A percentile compares a stretch with the other conserved stretches of the same genome.
phyloP scores from a whole-genome alignment of 495 filamentous ascomycete species.

The Penicillium salamii region DNA sequence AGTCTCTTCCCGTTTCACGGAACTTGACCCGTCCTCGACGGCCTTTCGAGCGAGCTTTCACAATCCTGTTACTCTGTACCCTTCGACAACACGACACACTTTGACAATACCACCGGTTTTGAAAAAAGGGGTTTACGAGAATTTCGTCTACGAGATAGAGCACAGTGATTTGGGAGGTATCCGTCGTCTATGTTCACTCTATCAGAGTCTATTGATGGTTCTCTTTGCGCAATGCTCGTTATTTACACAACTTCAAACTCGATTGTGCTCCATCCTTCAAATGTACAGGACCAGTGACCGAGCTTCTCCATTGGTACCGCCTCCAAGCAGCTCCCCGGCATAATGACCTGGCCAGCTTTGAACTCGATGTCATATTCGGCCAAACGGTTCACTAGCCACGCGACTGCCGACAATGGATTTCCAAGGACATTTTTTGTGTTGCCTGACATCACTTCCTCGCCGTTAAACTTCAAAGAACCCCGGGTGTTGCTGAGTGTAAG shows the following conservation, averaged over 20 bases:
- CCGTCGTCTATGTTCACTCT: too few species aligned
- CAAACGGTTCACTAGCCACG: constrained; percentile 20
- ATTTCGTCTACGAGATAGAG: too few species aligned
- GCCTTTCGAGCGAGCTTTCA: too few species aligned
- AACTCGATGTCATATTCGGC: constrained; percentile 20
- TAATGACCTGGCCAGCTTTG: constrained; percentile 13
- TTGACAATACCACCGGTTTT: too few species aligned
- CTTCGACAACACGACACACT: too few species aligned
- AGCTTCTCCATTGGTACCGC: constrained; percentile 15
- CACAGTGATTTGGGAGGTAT: too few species aligned
- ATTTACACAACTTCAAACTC: constrained; percentile 20
- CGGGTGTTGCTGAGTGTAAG: constrained; percentile 17
- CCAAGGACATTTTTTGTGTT: constrained; percentile 22
- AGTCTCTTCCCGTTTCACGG: too few species aligned
- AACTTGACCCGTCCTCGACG: too few species aligned
- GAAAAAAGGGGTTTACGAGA: too few species aligned
- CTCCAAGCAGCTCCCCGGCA: constrained; percentile 21
- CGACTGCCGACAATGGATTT: constrained; percentile 17
- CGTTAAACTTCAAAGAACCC: constrained; percentile 16
- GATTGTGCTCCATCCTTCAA: constrained; percentile 18
- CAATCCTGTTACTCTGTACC: too few species aligned
- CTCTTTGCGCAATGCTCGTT: too few species aligned
- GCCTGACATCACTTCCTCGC: constrained; percentile 17
- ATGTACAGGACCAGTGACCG: constrained; percentile 16
- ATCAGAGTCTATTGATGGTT: too few species aligned